Evolutionary conservation across 345 rosid species (phyloP), one percentile per base, ranked within the genome.

Genomic region (Iberis pinnata): DNA sequence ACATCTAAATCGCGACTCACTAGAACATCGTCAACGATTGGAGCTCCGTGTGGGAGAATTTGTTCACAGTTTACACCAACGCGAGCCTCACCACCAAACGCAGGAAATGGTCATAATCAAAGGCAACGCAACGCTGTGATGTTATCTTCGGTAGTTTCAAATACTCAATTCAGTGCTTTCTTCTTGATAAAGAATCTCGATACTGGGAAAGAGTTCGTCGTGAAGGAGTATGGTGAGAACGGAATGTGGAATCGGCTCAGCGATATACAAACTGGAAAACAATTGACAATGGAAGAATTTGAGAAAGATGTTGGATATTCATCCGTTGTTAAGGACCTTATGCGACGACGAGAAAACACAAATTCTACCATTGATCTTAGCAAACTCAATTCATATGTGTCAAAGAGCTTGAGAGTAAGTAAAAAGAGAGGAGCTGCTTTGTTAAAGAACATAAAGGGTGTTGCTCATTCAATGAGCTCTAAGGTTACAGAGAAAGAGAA

Each of bases 201-300:
- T 14, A 92, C 93, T 0, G 94, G 94, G 2, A 81, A 78, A 60
- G 97, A 88, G 67, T 84, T 92, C 20, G 50, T 92, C 3, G 97
- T 92, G 4, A 85, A 92, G 1, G 97, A 85, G 70, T 80, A 72
- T 22, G 73, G 72, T 20, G 81, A 81, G 36, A 73, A 83, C 38
- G 97, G 95, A 13, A 76, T 62, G 80, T 92, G 98, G 95, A 92
- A 88, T 52, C 76, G 81, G 40, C 74, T 92, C 10, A 92, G 95
- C 40, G 98, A 92, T 77, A 68, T 92, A 22, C 95, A 92, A 53
- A 92, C 98, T 0, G 98, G 97, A 49, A 85, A 92, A 68, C 83
- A 88, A 40, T 58, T 92, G 14, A 92, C 94, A 2, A 74, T 88
- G 85, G 95, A 88, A 20, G 98, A 92, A 49, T 88, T 88, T 27